A percentile compares a stretch with the other conserved stretches of the same genome.
Conservation (phyloP, 768 basidiomycete species). For the Boletales sp. region DNA sequence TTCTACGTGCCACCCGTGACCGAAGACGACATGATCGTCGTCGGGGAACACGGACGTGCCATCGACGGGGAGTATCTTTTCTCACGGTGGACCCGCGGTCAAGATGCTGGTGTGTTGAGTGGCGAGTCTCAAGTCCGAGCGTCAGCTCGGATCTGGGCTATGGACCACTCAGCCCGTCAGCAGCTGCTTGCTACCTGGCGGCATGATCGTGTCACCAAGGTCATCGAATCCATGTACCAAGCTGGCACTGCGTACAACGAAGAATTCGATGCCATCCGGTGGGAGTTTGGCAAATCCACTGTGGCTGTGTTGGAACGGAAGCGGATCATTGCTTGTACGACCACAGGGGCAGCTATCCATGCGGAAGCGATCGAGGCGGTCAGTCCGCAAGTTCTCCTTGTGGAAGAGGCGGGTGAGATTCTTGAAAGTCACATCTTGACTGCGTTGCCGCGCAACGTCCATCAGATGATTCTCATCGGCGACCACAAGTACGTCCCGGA, state of each 20-base stretch:
- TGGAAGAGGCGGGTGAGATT: constrained; percentile 74
- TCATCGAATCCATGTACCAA: constrained; percentile 28
- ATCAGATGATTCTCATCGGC: constrained; percentile 62
- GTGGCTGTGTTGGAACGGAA: constrained; percentile 37
- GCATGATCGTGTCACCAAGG: constrained; percentile 29
- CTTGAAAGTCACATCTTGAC: constrained; percentile 65
- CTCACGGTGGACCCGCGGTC: constrained; percentile 42
- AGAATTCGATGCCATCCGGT: constrained; percentile 29
- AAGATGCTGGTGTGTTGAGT: constrained; percentile 42
- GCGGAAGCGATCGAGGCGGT: constrained; percentile 40
- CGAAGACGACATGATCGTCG: constrained; percentile 41
- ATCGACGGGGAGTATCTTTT: constrained; percentile 43
- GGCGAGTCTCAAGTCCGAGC: constrained; percentile 21
- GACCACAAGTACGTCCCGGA: constrained; percentile 57
- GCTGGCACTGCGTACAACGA: constrained; percentile 36
- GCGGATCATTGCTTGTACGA: constrained; percentile 65
- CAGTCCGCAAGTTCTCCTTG: constrained; percentile 49
- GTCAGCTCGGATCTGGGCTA: constrained; percentile 37
- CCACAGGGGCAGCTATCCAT: constrained; percentile 65
- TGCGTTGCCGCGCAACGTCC: constrained; percentile 42
- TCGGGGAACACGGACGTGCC: constrained; percentile 40
- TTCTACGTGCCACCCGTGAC: constrained; percentile 37
- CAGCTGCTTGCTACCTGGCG: constrained; percentile 32
- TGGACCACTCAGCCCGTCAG: constrained; percentile 29
- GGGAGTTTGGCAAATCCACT: constrained; percentile 32